These are phyloP conservation scores for Domatiomyces catenatus DNA, from an alignment of 2,329 filamentous ascomycete genomes.

Conservation along the genomic window DNA sequence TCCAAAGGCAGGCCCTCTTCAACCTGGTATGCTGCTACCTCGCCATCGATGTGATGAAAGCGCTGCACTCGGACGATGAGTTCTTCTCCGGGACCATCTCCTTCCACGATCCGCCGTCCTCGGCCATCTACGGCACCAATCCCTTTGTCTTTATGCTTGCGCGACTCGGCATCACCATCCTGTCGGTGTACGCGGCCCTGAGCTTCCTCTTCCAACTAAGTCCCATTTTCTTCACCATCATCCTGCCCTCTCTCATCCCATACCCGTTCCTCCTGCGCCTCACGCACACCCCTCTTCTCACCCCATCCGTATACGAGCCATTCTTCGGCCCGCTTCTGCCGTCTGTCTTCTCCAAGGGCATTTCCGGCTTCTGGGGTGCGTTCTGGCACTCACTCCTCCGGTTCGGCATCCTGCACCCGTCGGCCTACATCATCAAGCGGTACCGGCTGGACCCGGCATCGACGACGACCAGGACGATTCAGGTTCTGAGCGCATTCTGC, in stretches of 20 bases:
- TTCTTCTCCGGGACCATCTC: slow-evolving; percentile 18
- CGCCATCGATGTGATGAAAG: slow-evolving; percentile 39
- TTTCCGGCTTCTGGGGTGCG: slow-evolving; percentile 67
- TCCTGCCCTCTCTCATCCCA: slow-evolving; percentile 38
- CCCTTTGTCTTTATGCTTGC: slow-evolving; percentile 32
- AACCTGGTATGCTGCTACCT: slow-evolving; percentile 45
- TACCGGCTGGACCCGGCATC: slow-evolving; percentile 6
- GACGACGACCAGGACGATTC: slow-evolving; percentile 23
- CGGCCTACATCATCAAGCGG: slow-evolving; percentile 8
- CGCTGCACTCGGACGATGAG: slow-evolving; percentile 23
- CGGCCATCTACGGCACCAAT: slow-evolving; percentile 4
- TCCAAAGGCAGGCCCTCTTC: slow-evolving; percentile 6
- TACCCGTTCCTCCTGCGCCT: slow-evolving; percentile 38
- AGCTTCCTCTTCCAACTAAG: slow-evolving; percentile 44
- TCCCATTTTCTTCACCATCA: slow-evolving; percentile 44
- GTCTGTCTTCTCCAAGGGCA: slow-evolving; percentile 42
- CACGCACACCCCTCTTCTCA: slow-evolving; percentile 43
- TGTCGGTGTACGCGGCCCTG: slow-evolving; percentile 46
- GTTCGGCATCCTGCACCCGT: slow-evolving; percentile 34
- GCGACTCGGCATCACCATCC: slow-evolving; percentile 41
- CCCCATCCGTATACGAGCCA: slow-evolving; percentile 47
- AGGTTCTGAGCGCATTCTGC: slow-evolving; percentile 43
- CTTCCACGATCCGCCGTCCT: slow-evolving; percentile 1
- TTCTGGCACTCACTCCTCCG: slow-evolving; percentile 92
- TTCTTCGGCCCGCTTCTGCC: slow-evolving; percentile 36